phyloP scores from a whole-genome alignment of 441 rosid species.

The Aquilaria agallochum region DNA sequence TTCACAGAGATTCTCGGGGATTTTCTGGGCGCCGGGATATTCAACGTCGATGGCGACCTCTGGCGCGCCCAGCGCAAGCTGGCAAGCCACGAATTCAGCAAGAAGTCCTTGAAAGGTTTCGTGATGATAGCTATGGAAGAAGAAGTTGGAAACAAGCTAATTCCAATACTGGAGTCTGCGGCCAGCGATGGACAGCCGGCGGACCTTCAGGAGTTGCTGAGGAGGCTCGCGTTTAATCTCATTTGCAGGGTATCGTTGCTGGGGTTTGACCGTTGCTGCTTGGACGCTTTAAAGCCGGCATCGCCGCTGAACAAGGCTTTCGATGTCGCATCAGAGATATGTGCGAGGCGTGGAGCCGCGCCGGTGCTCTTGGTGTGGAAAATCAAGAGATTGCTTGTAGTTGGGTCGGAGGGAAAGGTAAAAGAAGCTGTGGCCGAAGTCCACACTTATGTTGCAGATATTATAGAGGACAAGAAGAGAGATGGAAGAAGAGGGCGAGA shows the following conservation, averaged over 20 bases:
- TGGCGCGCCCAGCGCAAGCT: slow-evolving; percentile 53
- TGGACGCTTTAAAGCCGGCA: slow-evolving; percentile 29
- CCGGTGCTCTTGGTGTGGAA: slow-evolving; percentile 66
- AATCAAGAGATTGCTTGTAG: slow-evolving; percentile 50
- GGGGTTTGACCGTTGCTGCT: slow-evolving; percentile 35
- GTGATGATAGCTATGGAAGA: slow-evolving; percentile 27
- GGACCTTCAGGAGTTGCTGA: slow-evolving; percentile 51
- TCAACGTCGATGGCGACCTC: slow-evolving; percentile 55
- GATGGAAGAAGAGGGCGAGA: background rate
- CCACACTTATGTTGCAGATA: slow-evolving; percentile 35
- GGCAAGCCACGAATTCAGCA: slow-evolving; percentile 48
- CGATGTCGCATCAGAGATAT: slow-evolving; percentile 55
- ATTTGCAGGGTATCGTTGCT: slow-evolving; percentile 44
- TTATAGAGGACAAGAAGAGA: slow-evolving; percentile 36
- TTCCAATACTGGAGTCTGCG: slow-evolving; percentile 31
- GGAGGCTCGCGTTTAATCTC: slow-evolving; percentile 40
- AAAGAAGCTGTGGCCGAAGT: slow-evolving; percentile 50
- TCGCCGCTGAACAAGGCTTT: slow-evolving; percentile 49
- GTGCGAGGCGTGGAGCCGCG: slow-evolving; percentile 63
- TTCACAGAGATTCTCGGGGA: slow-evolving; percentile 64
- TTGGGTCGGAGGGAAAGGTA: slow-evolving; percentile 64
- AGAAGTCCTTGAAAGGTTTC: slow-evolving; percentile 32
- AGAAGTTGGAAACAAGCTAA: slow-evolving; percentile 32
- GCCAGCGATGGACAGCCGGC: slow-evolving; percentile 19
- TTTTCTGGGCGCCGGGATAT: slow-evolving; percentile 69